These are phyloP conservation scores for Rubia balearica DNA, from an alignment of 305 asterid species.

Conservation along the genomic window DNA sequence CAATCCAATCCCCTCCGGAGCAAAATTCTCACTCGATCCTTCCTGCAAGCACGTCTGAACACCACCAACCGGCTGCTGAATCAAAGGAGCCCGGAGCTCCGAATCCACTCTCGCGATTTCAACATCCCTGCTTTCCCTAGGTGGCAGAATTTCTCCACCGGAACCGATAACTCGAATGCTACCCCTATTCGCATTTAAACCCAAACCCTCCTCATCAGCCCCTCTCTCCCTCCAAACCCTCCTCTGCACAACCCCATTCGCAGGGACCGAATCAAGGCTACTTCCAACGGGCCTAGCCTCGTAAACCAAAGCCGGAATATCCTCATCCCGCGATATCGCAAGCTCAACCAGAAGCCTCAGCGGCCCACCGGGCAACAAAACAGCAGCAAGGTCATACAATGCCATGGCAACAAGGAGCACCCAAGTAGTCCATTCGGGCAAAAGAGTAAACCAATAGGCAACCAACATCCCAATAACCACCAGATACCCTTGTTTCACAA, in stretches of 20 bases:
- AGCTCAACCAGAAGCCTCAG: slow-evolving; percentile 91
- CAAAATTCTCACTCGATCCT: slow-evolving; percentile 39
- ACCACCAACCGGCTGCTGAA: slow-evolving; percentile 49
- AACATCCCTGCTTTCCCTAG: slow-evolving; percentile 36
- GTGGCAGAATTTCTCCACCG: neutral
- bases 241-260: slow-evolving; percentile 35
- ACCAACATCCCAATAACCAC: slow-evolving; percentile 86
- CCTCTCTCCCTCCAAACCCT: slow-evolving; percentile 75
- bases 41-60: slow-evolving; percentile 36
- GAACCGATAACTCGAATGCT: neutral
- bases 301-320: slow-evolving; percentile 87
- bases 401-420: slow-evolving; percentile 91
- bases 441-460: slow-evolving; percentile 93
- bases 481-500: slow-evolving; percentile 65
- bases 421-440: slow-evolving; percentile 99
- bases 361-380: slow-evolving; percentile 92
- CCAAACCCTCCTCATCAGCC: slow-evolving; percentile 14
- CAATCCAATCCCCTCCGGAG: slow-evolving; percentile 79
- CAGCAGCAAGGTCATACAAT: slow-evolving; percentile 94
- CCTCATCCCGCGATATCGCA: slow-evolving; percentile 90
- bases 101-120: slow-evolving; percentile 27
- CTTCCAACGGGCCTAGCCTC: slow-evolving; percentile 72
- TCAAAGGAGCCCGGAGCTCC: slow-evolving; percentile 68
- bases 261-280: slow-evolving; percentile 21
- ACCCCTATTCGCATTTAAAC: slow-evolving; percentile 1